Base-by-base conservation (phyloP, 306 rosid genomes). In the Nissolia schottii region DNA sequence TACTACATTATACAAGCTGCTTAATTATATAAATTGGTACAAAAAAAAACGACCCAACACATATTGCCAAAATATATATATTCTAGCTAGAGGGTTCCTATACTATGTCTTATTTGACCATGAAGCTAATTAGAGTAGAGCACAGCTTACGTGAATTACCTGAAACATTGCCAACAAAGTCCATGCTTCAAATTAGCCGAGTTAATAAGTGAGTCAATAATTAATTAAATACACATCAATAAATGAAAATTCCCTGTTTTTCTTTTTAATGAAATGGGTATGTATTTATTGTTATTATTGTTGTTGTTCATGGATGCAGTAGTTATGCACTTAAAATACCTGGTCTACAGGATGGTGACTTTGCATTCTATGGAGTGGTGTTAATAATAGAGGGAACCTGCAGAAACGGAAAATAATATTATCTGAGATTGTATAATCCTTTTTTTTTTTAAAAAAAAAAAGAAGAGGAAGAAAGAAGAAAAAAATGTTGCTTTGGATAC, bases 321-420 rank as follows among this genome's bases (percentile, higher is more conserved):
- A 46, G 40, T 57, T 3, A 24, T 19, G n/a, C n/a, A 48, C 18
- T 29, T 38, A 45, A 72, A 43, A 31, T 81, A 88, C 93, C 89
- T 81, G 67, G 5, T 60, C 3, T 35, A 23, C 28, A 60, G 35
- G 76, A 71, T 62, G 77, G 38, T 27, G 71, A 72, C 59, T 61
- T 60, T 51, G 19, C 28, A 48, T 53, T 54, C 12, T 23, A 41
- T 40, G 38, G 38, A 13, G 58, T 6, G 49, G 32, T 10, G 70
- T 82, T 82, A 92, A 83, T 92, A 92, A 75, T 92, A 92, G 63
- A 92, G 95, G 22, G 98, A 92, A 53, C 98, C 98, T 92, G 91
- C 67, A 59, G 38, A 67, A 71, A 54, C 6, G 4, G 2, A 28
- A 74, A 58, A 35, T 51, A 63, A 55, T 28, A 51, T 40, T 63